Evolutionary conservation across 495 filamentous ascomycete species (phyloP).

Genomic region (Annulohypoxylon nitens): DNA sequence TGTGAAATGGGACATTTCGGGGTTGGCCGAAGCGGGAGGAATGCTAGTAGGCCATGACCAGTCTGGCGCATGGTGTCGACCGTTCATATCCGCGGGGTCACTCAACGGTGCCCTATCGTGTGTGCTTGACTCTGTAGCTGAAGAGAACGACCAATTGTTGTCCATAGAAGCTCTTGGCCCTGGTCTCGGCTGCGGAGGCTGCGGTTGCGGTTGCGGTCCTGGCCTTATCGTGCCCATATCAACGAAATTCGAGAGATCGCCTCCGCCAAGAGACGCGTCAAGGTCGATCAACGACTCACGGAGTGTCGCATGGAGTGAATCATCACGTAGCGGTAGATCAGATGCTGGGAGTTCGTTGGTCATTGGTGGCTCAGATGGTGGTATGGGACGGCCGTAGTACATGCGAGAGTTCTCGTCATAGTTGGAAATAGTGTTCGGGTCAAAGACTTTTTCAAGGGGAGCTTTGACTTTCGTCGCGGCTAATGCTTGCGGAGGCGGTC

Average conservation of each 20-base stretch:
- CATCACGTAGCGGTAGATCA: slow-evolving; percentile 67
- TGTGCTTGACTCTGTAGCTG: slow-evolving; percentile 57
- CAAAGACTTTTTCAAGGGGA: slow-evolving; percentile 69
- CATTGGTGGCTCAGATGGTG: slow-evolving; percentile 45
- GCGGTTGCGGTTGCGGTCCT: slow-evolving; percentile 27
- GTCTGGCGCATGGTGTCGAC: slow-evolving; percentile 67
- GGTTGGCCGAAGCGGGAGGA: slow-evolving; percentile 63
- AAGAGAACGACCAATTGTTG: slow-evolving; percentile 54
- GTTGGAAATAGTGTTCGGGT: slow-evolving; percentile 68
- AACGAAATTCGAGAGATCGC: slow-evolving; percentile 65
- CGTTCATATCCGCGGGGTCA: slow-evolving; percentile 61
- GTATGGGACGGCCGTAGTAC: slow-evolving; percentile 60
- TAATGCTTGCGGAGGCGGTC: slow-evolving; percentile 64
- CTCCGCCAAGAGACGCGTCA: slow-evolving; percentile 63
- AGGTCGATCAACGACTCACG: slow-evolving; percentile 70
- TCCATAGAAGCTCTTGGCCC: slow-evolving; percentile 58
- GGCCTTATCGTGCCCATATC: slow-evolving; percentile 73
- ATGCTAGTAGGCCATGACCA: slow-evolving; percentile 72
- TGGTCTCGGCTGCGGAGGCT: slow-evolving; percentile 40
- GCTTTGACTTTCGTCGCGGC: slow-evolving; percentile 56
- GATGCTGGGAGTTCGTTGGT: slow-evolving; percentile 51
- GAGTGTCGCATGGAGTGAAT: slow-evolving; percentile 63
- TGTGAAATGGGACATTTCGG: slow-evolving; percentile 64
- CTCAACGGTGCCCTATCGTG: slow-evolving; percentile 63
- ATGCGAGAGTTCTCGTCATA: slow-evolving; percentile 68